Evolutionary conservation across 441 rosid genomes (phyloP), one percentile per base, ranked within the genome.

Genomic region (Croton laevigatus): DNA sequence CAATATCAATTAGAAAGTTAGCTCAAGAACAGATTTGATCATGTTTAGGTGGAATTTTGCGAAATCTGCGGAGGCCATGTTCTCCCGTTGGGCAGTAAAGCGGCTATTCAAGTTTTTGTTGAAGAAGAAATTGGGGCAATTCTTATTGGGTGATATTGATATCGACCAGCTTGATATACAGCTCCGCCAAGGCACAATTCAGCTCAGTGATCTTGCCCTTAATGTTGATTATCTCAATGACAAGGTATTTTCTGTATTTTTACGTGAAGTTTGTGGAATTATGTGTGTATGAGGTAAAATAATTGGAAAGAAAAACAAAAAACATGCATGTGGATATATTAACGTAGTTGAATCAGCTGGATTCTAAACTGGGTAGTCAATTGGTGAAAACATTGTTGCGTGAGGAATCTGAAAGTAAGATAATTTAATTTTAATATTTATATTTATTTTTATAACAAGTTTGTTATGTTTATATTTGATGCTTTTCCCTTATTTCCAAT

Each of bases 121-220:
- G 81, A 95, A 91, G 96, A 96, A 96, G 90, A 96, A 93, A 71
- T 65, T 96, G 59, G 99, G 99, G 42, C 79, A 86, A 73, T 85
- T 96, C 45, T 82, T 96, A 36, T 77, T 89, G 42, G 99, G 97
- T 2, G 99, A 96, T 76, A 91, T 96, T 67, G 97, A 93, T 81
- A 86, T 91, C 69, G 91, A 89, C 65, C 98, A 96, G 81, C 98
- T 96, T 20, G 98, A 93, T 76, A 86, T 96, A 71, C 99, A 93
- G 88, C 97, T 96, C 59, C 46, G 82, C 1, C 80, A 93, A 27
- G 98, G 99, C 60, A 83, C 85, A 3, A 80, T 93, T 69, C 97
- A 86, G 81, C 97, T 95, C 72, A 73, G 44, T 73, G 99, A 95
- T 74, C 88, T 95, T 46, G 99, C 97, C 6, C 86, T 95, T 68